Percentiles rank a stretch among this genome's conserved stretches.
phyloP scores from a whole-genome alignment of 1,284 basidiomycete genomes.

The Marasmius oreades region DNA sequence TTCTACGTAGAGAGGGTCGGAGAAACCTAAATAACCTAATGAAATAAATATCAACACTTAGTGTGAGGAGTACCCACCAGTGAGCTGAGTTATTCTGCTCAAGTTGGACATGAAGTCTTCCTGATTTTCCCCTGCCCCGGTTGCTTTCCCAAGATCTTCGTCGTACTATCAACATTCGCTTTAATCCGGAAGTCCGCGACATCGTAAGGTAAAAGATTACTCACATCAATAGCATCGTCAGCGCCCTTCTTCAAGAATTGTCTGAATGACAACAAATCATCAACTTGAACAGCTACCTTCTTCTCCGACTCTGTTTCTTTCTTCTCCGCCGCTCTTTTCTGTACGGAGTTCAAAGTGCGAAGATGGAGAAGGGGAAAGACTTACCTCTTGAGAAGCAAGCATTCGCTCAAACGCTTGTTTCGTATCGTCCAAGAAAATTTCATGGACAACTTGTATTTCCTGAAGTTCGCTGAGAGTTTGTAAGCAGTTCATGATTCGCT shows the following conservation, averaged over 20 bases:
- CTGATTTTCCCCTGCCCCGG: conserved; percentile 78
- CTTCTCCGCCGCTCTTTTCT: conserved; percentile 84
- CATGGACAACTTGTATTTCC: conserved; percentile 58
- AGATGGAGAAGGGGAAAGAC: conserved; percentile 15
- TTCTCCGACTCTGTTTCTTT: conserved; percentile 72
- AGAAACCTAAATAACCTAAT: conserved; percentile 67
- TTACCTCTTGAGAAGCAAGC: conserved; percentile 87
- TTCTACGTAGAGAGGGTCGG: conserved; percentile 97
- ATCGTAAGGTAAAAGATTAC: neutral
- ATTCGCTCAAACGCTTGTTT: conserved; percentile 93
- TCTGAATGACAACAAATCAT: conserved; percentile 90
- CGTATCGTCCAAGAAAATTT: conserved; percentile 92
- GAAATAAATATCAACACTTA: neutral
- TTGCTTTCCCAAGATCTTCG: conserved; percentile 87
- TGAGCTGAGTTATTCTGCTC: conserved; percentile 93
- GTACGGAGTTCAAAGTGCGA: conserved; percentile 29
- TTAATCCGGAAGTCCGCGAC: neutral
- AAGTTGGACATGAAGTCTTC: conserved; percentile 98
- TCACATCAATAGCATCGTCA: neutral
- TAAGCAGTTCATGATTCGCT: conserved; percentile 96
- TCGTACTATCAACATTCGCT: conserved; percentile 59
- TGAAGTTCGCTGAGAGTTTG: conserved; percentile 85
- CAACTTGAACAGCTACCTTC: conserved; percentile 84
- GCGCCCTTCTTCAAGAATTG: conserved; percentile 89
- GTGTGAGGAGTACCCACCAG: conserved; percentile 41